phyloP scores from a whole-genome alignment of 768 basidiomycete genomes.

The Glaciozyma antarctica region DNA sequence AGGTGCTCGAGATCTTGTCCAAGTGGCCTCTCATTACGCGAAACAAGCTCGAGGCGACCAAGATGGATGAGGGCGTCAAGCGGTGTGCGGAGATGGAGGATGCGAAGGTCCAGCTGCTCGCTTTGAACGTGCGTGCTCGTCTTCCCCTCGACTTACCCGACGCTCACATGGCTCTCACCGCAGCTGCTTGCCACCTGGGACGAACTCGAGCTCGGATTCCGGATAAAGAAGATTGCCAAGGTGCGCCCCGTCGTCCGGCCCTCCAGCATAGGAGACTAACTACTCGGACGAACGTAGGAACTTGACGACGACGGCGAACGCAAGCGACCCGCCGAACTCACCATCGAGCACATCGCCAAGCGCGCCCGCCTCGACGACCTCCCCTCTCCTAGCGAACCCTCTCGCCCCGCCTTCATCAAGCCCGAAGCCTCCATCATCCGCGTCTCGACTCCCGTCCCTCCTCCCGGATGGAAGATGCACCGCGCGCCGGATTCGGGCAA shows the following conservation, averaged over 20 bases:
- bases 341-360: constrained; percentile 20
- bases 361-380: constrained; percentile 14
- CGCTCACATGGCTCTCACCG: too few relatives aligned
- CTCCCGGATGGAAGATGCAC: constrained; percentile 16
- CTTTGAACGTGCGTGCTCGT: constrained; percentile 51
- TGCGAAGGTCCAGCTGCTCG: constrained; percentile 43
- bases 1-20: constrained; percentile 41
- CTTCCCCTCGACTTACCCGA: too few relatives aligned
- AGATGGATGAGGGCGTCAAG: constrained; percentile 45
- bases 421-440: constrained; percentile 6
- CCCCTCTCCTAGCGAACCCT: neutral
- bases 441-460: constrained; percentile 1
- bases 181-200: constrained; percentile 77
- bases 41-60: constrained; percentile 84
- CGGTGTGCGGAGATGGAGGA: constrained; percentile 13
- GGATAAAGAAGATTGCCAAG: constrained; percentile 58
- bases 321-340: constrained; percentile 20
- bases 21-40: constrained; percentile 71
- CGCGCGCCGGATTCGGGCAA: neutral
- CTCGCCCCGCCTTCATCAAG: constrained; percentile 9
- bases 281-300: neutral
- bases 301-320: constrained; percentile 5
- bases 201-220: constrained; percentile 62
- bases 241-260: neutral
- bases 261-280: neutral